A percentile compares a stretch with the other conserved stretches of the same genome.
Conservation (phyloP, 108 stramenopile species). For the Fragilaria radians region DNA sequence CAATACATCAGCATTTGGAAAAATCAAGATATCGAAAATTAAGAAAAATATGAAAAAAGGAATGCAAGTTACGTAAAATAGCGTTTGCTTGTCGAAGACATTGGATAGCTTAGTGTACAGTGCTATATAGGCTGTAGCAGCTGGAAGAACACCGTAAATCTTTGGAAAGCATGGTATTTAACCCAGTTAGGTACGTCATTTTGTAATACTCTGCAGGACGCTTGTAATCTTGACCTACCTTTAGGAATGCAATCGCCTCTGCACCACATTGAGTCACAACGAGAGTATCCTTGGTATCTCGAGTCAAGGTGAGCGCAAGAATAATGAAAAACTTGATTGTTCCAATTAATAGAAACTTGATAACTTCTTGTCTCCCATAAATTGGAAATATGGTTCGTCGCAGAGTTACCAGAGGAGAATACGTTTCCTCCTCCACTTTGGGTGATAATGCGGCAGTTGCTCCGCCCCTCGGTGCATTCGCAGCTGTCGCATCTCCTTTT, state of each 20-base stretch:
- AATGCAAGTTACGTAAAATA: conserved; percentile 87
- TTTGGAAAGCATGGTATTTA: conserved; percentile 23
- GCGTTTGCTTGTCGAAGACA: conserved; percentile 63
- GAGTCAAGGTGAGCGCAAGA: conserved; percentile 87
- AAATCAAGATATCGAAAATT: conserved; percentile 79
- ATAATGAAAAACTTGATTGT: conserved; percentile 95
- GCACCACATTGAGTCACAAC: conserved; percentile 96
- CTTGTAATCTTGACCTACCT: conserved; percentile 33
- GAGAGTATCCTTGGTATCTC: conserved; percentile 95
- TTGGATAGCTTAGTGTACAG: conserved; percentile 87
- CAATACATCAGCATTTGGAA: conserved; percentile 57
- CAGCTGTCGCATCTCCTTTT: too few relatives aligned
- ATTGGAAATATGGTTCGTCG: conserved; percentile 81
- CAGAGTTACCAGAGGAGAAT: too few relatives aligned
- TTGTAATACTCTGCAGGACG: not conserved
- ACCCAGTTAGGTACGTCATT: not conserved
- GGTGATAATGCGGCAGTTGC: too few relatives aligned
- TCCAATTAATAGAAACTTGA: conserved; percentile 86
- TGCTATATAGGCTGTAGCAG: conserved; percentile 76
- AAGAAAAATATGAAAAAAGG: conserved; percentile 93
- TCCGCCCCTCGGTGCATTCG: too few relatives aligned
- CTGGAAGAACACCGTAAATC: conserved; percentile 86
- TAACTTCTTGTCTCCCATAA: conserved; percentile 74
- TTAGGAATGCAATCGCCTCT: conserved; percentile 92
- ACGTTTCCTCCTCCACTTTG: too few relatives aligned